Percentiles rank a stretch among this genome's conserved stretches.
phyloP scores from a whole-genome alignment of 148 eudicot genomes.

The Gaultheria prostrata region DNA sequence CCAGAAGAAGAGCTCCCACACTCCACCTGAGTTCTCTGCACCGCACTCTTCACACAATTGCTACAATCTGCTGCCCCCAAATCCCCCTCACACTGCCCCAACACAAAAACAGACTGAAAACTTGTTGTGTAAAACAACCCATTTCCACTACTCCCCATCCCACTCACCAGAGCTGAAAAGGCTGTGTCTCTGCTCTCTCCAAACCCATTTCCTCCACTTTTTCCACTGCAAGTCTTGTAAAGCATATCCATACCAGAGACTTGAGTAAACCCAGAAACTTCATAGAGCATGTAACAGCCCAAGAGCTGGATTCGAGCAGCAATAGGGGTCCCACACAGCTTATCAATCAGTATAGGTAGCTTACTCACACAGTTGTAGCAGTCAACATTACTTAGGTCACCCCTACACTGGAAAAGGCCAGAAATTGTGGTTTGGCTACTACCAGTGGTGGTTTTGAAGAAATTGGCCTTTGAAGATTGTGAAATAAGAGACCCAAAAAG shows the following conservation, averaged over 20 bases:
- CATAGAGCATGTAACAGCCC: slow-evolving; percentile 80
- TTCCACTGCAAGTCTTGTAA: slow-evolving; percentile 60
- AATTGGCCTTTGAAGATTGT: slow-evolving; percentile 74
- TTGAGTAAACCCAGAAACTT: slow-evolving; percentile 72
- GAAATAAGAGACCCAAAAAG: slow-evolving; percentile 53
- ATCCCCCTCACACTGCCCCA: slow-evolving; percentile 96
- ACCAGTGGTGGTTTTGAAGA: slow-evolving; percentile 69
- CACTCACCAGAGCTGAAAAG: slow-evolving; percentile 54
- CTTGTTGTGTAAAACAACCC: slow-evolving; percentile 60
- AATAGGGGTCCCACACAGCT: slow-evolving; percentile 62
- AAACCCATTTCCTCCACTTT: slow-evolving; percentile 55
- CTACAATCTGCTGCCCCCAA: slow-evolving; percentile 69
- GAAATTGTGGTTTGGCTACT: slow-evolving; percentile 50
- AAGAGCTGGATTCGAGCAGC: slow-evolving; percentile 79
- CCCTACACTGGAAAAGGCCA: slow-evolving; percentile 86
- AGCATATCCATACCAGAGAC: slow-evolving; percentile 75
- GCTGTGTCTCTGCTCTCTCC: slow-evolving; percentile 79
- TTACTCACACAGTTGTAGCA: slow-evolving; percentile 71
- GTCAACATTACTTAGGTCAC: slow-evolving; percentile 63
- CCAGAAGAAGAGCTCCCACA: slow-evolving; percentile 79
- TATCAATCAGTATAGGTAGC: slow-evolving; percentile 61
- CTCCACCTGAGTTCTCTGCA: slow-evolving; percentile 77
- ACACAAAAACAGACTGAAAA: slow-evolving; percentile 56
- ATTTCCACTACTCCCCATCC: slow-evolving; percentile 43
- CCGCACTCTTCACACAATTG: slow-evolving; percentile 69